phyloP scores from a whole-genome alignment of 768 basidiomycete genomes.

The button mushroom (Agaricus bisporus) region DNA sequence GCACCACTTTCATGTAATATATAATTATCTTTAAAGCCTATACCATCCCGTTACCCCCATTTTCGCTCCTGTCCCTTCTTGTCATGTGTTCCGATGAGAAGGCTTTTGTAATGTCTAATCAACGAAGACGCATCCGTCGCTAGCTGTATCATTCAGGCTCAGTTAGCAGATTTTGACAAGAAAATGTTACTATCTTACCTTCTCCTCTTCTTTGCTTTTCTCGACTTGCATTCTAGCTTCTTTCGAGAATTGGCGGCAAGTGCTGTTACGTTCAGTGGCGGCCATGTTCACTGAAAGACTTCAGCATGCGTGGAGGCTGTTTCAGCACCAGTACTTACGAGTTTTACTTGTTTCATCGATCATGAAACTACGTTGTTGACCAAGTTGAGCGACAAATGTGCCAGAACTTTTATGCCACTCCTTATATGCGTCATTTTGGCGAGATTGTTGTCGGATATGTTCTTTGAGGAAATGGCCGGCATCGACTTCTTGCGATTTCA shows the following conservation, averaged over 20 bases:
- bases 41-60: not conserved
- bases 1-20: not conserved
- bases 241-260: constrained; percentile 23
- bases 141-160: constrained; percentile 14
- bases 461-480: constrained; percentile 21
- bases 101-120: constrained; percentile 29
- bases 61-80: not conserved
- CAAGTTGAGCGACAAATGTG: constrained; percentile 25
- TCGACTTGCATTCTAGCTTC: constrained; percentile 29
- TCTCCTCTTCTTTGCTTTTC: constrained; percentile 28
- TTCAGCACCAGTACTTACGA: constrained; percentile 20
- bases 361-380: constrained; percentile 24
- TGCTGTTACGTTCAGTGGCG: constrained; percentile 22
- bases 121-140: constrained; percentile 29
- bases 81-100: constrained; percentile 13
- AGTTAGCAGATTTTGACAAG: not conserved
- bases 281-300: constrained; percentile 19
- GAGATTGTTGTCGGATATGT: constrained; percentile 8
- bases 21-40: not conserved
- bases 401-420: constrained; percentile 18
- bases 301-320: not conserved
- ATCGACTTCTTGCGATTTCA: constrained; percentile 22
- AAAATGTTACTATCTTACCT: constrained; percentile 16
- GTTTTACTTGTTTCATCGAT: constrained; percentile 31
- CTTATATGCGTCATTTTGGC: not conserved